phyloP scores from a whole-genome alignment of 768 basidiomycete genomes.

The Clathrus columnatus region DNA sequence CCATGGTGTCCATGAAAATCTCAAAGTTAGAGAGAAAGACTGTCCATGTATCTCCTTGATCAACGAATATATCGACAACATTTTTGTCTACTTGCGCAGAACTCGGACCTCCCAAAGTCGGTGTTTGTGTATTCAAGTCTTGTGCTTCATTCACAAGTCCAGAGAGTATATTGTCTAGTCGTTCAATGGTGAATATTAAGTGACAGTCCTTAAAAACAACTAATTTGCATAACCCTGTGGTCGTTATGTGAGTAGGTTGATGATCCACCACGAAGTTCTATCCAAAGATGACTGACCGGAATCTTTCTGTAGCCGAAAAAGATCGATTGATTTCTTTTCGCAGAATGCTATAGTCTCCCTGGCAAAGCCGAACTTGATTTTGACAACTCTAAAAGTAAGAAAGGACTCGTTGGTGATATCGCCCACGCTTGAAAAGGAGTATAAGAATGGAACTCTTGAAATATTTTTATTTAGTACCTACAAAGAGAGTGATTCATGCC shows the following conservation, averaged over 20 bases:
- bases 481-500: neutral
- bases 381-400: neutral
- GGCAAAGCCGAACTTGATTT: neutral
- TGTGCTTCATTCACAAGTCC: neutral
- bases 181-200: neutral
- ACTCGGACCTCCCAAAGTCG: too few relatives aligned
- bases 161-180: neutral
- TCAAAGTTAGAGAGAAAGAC: neutral
- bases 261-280: too few relatives aligned
- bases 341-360: neutral
- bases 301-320: too few relatives aligned
- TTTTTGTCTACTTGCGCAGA: too few relatives aligned
- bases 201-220: neutral
- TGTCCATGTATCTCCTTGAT: neutral
- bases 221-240: neutral
- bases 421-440: neutral
- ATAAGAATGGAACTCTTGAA: neutral
- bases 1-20: neutral
- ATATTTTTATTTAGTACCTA: neutral
- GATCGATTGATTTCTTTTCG: neutral
- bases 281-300: neutral
- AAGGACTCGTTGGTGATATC: neutral
- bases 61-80: too few relatives aligned
- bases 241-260: too few relatives aligned
- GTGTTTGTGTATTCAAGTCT: neutral